phyloP scores from a whole-genome alignment of 2,329 filamentous ascomycete genomes.

The Gremmenia infestans region DNA sequence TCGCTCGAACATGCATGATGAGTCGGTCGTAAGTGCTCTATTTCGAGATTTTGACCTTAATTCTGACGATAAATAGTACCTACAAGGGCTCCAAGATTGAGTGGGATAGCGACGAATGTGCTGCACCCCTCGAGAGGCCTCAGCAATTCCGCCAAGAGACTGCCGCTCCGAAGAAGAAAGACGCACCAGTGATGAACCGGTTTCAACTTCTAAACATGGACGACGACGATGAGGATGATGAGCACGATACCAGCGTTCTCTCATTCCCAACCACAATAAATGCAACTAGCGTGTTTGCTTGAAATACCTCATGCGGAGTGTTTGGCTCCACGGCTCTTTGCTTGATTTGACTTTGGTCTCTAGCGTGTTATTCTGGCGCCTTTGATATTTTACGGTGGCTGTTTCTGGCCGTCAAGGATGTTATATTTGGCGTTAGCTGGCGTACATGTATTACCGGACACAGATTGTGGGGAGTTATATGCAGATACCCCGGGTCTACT shows the following conservation, averaged over 20 bases:
- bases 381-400: not conserved
- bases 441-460: conserved; percentile 11
- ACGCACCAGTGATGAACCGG: conserved; percentile 48
- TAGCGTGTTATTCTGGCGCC: not conserved
- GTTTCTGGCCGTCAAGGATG: not conserved
- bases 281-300: conserved; percentile 4
- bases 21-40: conserved; percentile 32
- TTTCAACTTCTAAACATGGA: conserved; percentile 56
- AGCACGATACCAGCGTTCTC: conserved; percentile 13
- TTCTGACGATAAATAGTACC: conserved; percentile 37
- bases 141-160: conserved; percentile 24
- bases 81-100: conserved; percentile 70
- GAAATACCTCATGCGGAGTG: not conserved
- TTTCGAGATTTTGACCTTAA: conserved; percentile 12
- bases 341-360: not conserved
- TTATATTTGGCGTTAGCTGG: conserved; percentile 12
- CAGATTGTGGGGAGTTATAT: conserved; percentile 9
- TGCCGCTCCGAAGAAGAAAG: conserved; percentile 33
- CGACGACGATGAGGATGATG: conserved; percentile 30
- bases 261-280: conserved; percentile 10
- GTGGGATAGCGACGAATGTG: conserved; percentile 70
- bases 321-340: not conserved
- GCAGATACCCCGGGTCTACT: conserved; percentile 13
- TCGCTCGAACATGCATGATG: conserved; percentile 75
- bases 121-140: conserved; percentile 32